These are phyloP conservation scores for Saccharomycopsis sp. DNA, from an alignment of 805 yeast genomes.

Conservation along the genomic window DNA sequence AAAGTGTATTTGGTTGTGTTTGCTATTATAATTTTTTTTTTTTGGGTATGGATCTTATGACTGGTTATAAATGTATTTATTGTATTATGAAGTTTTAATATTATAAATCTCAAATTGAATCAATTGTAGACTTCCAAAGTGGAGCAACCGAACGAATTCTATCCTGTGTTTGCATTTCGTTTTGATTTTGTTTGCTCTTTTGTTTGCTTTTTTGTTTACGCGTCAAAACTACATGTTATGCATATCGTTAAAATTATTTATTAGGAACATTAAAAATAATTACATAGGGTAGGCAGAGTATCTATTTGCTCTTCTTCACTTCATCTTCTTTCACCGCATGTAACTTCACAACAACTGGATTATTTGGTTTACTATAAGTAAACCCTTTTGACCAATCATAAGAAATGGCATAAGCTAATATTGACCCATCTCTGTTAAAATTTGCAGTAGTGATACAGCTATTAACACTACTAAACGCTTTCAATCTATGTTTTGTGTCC, in stretches of 20 bases:
- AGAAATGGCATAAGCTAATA: slow-evolving; percentile 85
- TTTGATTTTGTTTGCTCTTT: neutral
- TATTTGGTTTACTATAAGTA: slow-evolving; percentile 65
- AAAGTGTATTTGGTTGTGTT: neutral
- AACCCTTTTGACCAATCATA: slow-evolving; percentile 97
- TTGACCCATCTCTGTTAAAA: slow-evolving; percentile 76
- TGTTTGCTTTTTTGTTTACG: neutral
- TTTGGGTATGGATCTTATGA: neutral
- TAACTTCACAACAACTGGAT: slow-evolving; percentile 68
- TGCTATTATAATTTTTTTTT: no score
- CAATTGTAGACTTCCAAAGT: no score
- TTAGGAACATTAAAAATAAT: neutral
- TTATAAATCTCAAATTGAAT: neutral
- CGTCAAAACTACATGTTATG: neutral
- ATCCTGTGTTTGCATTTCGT: neutral
- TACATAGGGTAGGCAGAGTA: neutral
- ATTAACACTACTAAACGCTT: slow-evolving; percentile 63
- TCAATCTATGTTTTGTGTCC: slow-evolving; percentile 80
- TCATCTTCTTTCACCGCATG: slow-evolving; percentile 86
- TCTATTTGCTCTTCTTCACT: slow-evolving; percentile 30
- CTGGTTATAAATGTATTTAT: neutral
- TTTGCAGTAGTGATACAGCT: slow-evolving; percentile 68
- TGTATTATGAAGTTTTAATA: neutral
- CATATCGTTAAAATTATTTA: neutral
- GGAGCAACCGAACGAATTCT: neutral